These are phyloP conservation scores for Tetrahymena borealis DNA, from an alignment of 73 alveolate species.

Conservation along the genomic window DNA sequence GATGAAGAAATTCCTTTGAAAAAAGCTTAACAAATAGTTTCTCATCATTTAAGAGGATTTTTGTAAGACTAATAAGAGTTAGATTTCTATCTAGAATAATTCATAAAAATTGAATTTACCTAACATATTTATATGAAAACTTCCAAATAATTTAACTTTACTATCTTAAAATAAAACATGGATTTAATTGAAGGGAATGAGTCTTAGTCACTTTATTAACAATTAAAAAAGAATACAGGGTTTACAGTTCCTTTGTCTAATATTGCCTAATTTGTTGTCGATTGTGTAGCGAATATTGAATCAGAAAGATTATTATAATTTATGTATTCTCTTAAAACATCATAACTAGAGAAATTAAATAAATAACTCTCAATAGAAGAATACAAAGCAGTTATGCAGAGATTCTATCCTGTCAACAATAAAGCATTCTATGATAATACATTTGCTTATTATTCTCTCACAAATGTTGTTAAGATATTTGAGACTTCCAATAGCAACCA, in stretches of 20 bases:
- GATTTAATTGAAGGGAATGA: not conserved
- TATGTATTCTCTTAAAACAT: not conserved
- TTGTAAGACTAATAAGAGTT: not conserved
- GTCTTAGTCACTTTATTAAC: not conserved
- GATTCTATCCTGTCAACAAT: not conserved
- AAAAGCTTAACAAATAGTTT: not conserved
- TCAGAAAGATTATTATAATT: not conserved
- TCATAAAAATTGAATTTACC: not conserved
- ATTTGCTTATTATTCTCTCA: not conserved
- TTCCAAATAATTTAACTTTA: not conserved
- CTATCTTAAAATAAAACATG: not conserved
- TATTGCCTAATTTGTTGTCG: not conserved
- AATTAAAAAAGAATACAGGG: not conserved
- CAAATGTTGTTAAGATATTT: not conserved
- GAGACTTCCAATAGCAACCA: not conserved
- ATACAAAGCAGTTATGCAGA: not conserved
- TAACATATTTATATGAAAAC: not conserved
- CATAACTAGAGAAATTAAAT: not conserved
- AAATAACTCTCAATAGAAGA: not conserved
- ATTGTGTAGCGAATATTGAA: not conserved
- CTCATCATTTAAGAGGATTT: not conserved
- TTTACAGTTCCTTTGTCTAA: not conserved
- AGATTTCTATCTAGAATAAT: not conserved
- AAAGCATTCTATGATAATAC: not conserved
- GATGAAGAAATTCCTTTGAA: not conserved